Conservation (phyloP, 441 rosid genomes). For the Jatropha multifida region DNA sequence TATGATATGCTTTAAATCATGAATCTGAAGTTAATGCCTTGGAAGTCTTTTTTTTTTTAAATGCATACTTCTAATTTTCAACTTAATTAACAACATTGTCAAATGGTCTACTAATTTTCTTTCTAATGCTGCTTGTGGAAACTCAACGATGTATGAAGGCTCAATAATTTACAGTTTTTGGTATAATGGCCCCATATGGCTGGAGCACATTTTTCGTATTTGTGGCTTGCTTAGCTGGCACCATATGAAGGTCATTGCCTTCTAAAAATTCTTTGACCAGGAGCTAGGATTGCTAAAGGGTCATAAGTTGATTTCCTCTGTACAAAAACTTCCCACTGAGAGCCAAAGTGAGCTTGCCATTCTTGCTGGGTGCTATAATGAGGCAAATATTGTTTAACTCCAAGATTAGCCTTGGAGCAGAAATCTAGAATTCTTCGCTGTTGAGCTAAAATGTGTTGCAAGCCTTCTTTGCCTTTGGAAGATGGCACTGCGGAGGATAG, state of each 20-base stretch:
- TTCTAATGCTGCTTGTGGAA: conserved; percentile 11
- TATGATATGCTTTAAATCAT: conserved; percentile 11
- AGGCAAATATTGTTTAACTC: conserved; percentile 73
- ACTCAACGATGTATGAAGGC: conserved; percentile 19
- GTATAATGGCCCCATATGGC: conserved; percentile 22
- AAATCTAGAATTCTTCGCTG: conserved; percentile 57
- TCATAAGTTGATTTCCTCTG: conserved; percentile 70
- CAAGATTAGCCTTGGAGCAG: conserved; percentile 41
- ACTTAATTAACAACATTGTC: conserved; percentile 21
- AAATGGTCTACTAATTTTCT: conserved; percentile 12
- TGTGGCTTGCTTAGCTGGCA: conserved; percentile 18
- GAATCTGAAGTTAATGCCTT: conserved; percentile 11
- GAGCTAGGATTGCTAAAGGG: conserved; percentile 78
- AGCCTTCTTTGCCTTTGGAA: conserved; percentile 50
- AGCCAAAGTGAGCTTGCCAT: conserved; percentile 80
- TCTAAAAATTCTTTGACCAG: conserved; percentile 73
- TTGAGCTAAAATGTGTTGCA: conserved; percentile 53
- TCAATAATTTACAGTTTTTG: conserved; percentile 38
- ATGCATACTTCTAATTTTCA: conserved; percentile 9
- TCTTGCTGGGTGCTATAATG: conserved; percentile 59
- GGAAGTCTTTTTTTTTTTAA: conserved; percentile 11
- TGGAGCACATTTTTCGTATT: neutral
- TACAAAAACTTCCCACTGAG: conserved; percentile 63
- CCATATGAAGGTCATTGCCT: conserved; percentile 38
- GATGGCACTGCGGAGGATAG: conserved; percentile 69